Evolutionary conservation across 2,329 filamentous ascomycete genomes (phyloP).

Genomic region (Curvularia sp.): DNA sequence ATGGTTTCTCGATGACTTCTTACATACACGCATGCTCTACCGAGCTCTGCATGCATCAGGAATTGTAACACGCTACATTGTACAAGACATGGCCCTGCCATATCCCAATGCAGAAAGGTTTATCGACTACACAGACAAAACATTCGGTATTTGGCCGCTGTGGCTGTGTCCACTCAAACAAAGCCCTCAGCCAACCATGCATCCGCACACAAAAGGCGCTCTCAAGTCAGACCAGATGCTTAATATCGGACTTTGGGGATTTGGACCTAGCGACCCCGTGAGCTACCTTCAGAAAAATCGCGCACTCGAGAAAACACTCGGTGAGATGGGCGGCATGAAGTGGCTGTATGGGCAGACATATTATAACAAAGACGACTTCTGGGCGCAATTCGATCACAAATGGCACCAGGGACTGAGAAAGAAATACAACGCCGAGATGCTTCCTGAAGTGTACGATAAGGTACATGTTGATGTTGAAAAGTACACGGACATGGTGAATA

Average conservation of each 20-base stretch:
- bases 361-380: slow-evolving; percentile 72
- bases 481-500: slow-evolving; percentile 34
- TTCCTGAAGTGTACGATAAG: slow-evolving; percentile 73
- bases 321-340: slow-evolving; percentile 69
- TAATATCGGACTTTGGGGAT: slow-evolving; percentile 78
- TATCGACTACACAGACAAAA: slow-evolving; percentile 51
- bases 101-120: slow-evolving; percentile 54
- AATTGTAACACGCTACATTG: slow-evolving; percentile 65
- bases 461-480: slow-evolving; percentile 58
- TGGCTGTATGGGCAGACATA: slow-evolving; percentile 75
- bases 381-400: slow-evolving; percentile 66
- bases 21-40: slow-evolving; percentile 71
- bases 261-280: slow-evolving; percentile 58
- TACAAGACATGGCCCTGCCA: slow-evolving; percentile 67
- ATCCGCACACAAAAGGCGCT: slow-evolving; percentile 42
- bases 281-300: slow-evolving; percentile 63
- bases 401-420: slow-evolving; percentile 66
- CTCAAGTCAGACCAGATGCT: slow-evolving; percentile 52
- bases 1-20: slow-evolving; percentile 65
- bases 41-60: slow-evolving; percentile 68
- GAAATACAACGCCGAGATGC: slow-evolving; percentile 64
- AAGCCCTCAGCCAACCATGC: slow-evolving; percentile 43
- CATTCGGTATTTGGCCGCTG: slow-evolving; percentile 55
- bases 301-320: slow-evolving; percentile 65
- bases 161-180: slow-evolving; percentile 58